A percentile compares a stretch with the other conserved stretches of the same genome.
Conservation (phyloP, 768 basidiomycete genomes). For the Pleurotus tuoliensis region DNA sequence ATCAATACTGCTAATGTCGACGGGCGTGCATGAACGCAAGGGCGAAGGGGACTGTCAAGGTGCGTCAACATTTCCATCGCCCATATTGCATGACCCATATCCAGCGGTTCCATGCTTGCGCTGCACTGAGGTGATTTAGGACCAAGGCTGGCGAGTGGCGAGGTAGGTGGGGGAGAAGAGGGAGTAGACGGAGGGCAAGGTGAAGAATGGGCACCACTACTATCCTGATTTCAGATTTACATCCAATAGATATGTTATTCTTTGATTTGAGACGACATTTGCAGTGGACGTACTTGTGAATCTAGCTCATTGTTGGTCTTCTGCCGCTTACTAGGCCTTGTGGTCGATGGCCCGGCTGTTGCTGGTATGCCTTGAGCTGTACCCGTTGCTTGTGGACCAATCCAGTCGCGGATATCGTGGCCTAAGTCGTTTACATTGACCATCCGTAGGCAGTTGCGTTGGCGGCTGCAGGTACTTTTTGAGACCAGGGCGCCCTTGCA, state of each 20-base stretch:
- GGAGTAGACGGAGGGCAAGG: too few species aligned
- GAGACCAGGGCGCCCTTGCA: neutral
- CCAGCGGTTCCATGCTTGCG: too few species aligned
- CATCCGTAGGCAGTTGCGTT: neutral
- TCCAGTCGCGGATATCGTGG: neutral
- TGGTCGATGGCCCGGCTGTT: neutral
- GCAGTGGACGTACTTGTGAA: neutral
- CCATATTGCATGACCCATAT: too few species aligned
- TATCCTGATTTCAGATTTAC: neutral
- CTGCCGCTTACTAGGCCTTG: neutral
- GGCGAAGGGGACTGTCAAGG: too few species aligned
- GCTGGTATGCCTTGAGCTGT: neutral
- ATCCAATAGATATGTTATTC: neutral
- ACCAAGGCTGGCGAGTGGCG: too few species aligned
- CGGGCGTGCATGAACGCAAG: too few species aligned
- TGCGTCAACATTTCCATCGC: too few species aligned
- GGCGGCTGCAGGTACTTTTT: neutral
- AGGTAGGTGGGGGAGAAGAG: too few species aligned
- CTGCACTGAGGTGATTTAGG: too few species aligned
- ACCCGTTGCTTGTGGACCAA: neutral
- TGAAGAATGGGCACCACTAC: too few species aligned
- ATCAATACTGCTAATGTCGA: neutral
- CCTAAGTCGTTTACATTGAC: too few species aligned
- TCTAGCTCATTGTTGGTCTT: neutral
- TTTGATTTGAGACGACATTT: neutral